phyloP scores from a whole-genome alignment of 495 filamentous ascomycete genomes.

The Emericellopsis terricola region DNA sequence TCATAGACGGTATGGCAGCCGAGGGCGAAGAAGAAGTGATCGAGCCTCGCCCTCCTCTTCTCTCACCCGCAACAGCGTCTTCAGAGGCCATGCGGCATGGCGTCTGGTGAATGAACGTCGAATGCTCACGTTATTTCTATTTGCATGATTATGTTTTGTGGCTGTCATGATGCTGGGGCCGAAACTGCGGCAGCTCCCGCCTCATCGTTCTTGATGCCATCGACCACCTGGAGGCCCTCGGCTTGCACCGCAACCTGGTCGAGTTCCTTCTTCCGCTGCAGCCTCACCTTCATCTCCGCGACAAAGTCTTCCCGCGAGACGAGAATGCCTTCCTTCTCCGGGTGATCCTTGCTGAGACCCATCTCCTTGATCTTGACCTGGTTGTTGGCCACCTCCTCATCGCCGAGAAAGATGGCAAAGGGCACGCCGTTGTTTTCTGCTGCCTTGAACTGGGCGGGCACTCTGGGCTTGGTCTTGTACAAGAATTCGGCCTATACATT shows the following conservation, averaged over 20 bases:
- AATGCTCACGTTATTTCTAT: too few species aligned
- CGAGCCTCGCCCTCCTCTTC: too few species aligned
- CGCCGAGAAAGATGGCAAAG: conserved; percentile 60
- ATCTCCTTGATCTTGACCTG: conserved; percentile 76
- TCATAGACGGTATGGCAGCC: too few species aligned
- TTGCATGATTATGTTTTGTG: too few species aligned
- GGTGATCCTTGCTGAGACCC: conserved; percentile 58
- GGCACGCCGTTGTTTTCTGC: conserved; percentile 56
- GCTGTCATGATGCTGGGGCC: too few species aligned
- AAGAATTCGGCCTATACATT: conserved; percentile 46
- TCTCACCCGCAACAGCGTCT: too few species aligned
- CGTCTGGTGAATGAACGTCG: too few species aligned
- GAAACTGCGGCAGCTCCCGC: too few species aligned
- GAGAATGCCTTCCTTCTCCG: conserved; percentile 71
- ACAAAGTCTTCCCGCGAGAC: conserved; percentile 43
- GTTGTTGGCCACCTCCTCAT: conserved; percentile 57
- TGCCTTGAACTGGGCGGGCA: conserved; percentile 61
- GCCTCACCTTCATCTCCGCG: conserved; percentile 32
- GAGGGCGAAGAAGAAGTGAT: too few species aligned
- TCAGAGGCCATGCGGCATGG: too few species aligned
- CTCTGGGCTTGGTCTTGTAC: conserved; percentile 64
- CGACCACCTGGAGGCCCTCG: conserved; percentile 19
- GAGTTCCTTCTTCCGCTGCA: conserved; percentile 19
- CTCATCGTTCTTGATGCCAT: conserved; percentile 14
- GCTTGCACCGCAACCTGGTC: conserved; percentile 16